Evolutionary conservation across 768 basidiomycete genomes (phyloP).

Genomic region (Mycena latifolia): DNA sequence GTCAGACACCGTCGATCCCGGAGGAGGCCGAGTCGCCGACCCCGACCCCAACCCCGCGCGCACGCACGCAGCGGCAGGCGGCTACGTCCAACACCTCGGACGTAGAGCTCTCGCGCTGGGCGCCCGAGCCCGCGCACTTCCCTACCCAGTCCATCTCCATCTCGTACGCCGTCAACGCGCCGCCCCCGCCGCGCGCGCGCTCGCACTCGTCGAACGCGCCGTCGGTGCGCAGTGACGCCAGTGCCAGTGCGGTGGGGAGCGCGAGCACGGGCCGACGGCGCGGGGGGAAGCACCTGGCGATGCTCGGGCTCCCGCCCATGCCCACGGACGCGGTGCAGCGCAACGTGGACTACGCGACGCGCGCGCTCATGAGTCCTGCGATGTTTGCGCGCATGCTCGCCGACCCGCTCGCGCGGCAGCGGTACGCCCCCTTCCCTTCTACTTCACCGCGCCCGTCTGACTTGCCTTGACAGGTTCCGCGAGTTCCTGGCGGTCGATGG

Average conservation of each 20-base stretch:
- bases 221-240: conserved; percentile 26
- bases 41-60: neutral
- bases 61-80: neutral
- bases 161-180: conserved; percentile 10
- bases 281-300: conserved; percentile 7
- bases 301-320: conserved; percentile 19
- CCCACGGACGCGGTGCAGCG: conserved; percentile 27
- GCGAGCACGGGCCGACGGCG: neutral
- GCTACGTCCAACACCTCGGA: neutral
- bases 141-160: conserved; percentile 16
- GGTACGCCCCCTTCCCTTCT: conserved; percentile 1
- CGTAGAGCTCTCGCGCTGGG: conserved; percentile 27
- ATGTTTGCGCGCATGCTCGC: conserved; percentile 28
- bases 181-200: neutral
- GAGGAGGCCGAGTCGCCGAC: conserved; percentile 11
- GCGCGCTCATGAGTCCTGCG: conserved; percentile 32
- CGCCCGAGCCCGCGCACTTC: conserved; percentile 26
- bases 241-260: too few relatives aligned
- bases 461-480: conserved; percentile 15
- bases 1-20: conserved; percentile 4
- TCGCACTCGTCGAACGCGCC: conserved; percentile 16
- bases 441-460: neutral
- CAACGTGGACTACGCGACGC: conserved; percentile 30
- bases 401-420: conserved; percentile 29
- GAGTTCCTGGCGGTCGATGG: conserved; percentile 27